phyloP scores from a whole-genome alignment of 1,284 basidiomycete genomes.

The Cystobasidium slooffiae region DNA sequence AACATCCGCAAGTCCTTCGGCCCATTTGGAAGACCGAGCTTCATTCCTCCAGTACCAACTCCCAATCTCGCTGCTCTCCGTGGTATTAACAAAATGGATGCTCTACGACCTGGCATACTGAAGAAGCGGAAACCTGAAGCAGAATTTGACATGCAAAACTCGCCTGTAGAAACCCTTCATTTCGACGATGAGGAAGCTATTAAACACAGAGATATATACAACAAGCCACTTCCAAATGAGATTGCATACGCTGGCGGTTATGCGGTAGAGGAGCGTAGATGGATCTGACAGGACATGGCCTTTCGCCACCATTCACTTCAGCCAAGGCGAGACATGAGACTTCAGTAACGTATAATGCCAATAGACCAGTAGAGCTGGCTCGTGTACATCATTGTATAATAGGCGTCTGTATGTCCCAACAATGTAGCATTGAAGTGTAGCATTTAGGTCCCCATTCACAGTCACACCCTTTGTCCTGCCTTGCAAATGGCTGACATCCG shows the following conservation, averaged over 20 bases:
- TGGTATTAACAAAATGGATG: neutral
- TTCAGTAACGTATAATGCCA: too few species aligned
- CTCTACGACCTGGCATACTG: constrained; percentile 1
- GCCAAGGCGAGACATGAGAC: too few species aligned
- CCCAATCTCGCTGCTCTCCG: constrained; percentile 33
- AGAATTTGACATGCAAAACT: too few species aligned
- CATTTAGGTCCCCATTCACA: too few species aligned
- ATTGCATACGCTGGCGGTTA: neutral
- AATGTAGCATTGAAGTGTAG: too few species aligned
- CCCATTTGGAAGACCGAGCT: constrained; percentile 24
- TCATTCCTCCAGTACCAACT: constrained; percentile 24
- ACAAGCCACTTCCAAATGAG: neutral
- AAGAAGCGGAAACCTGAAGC: neutral
- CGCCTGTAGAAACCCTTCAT: too few species aligned
- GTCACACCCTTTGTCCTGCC: too few species aligned
- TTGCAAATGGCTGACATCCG: too few species aligned
- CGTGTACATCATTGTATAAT: too few species aligned
- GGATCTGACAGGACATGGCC: constrained; percentile 1
- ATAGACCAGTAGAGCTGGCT: too few species aligned
- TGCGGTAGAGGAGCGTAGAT: neutral
- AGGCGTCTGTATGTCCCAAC: too few species aligned
- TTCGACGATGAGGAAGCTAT: constrained; percentile 9
- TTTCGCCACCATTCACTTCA: neutral
- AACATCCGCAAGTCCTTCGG: constrained; percentile 24
- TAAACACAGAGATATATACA: neutral